Conservation (phyloP, 306 rosid species). For the Fragaria vesca region DNA sequence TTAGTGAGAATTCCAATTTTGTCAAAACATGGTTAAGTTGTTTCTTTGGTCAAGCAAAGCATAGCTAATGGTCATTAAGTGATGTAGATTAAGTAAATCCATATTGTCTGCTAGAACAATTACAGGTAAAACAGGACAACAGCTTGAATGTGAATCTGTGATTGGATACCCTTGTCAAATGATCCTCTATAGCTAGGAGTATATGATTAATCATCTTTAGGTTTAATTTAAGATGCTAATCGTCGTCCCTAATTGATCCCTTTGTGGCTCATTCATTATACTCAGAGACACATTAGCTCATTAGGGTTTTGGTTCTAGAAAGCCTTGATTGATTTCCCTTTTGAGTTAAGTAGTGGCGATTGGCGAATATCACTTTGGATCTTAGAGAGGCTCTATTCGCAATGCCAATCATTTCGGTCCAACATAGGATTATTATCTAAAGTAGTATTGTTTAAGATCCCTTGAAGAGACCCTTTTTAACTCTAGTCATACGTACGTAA, state of each 20-base stretch:
- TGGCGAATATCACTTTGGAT: slow-evolving; percentile 30
- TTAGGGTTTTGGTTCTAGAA: slow-evolving; percentile 24
- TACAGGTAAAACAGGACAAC: neutral
- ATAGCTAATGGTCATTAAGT: neutral
- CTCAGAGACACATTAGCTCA: slow-evolving; percentile 15
- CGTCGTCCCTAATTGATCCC: too few relatives aligned
- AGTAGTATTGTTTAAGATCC: slow-evolving; percentile 14
- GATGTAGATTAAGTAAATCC: neutral
- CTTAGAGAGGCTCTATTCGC: slow-evolving; percentile 45
- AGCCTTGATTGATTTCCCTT: slow-evolving; percentile 17
- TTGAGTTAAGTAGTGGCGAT: slow-evolving; percentile 37
- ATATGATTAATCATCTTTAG: slow-evolving; percentile 9
- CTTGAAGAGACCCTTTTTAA: slow-evolving; percentile 4
- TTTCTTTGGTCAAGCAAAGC: neutral
- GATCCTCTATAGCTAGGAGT: slow-evolving; percentile 17
- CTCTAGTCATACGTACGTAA: neutral
- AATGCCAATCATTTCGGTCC: slow-evolving; percentile 41
- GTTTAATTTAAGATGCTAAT: neutral
- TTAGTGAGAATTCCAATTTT: slow-evolving; percentile 6
- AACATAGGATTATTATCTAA: slow-evolving; percentile 21
- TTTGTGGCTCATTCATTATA: slow-evolving; percentile 24
- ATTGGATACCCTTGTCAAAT: slow-evolving; percentile 35
- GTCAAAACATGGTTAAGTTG: neutral
- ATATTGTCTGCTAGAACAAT: neutral
- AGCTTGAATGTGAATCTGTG: slow-evolving; percentile 23